Percentiles rank a stretch among this genome's conserved stretches.
Evolutionary conservation across 192 early-diverging fungal species (phyloP).

Genomic region (Podila epigama): DNA sequence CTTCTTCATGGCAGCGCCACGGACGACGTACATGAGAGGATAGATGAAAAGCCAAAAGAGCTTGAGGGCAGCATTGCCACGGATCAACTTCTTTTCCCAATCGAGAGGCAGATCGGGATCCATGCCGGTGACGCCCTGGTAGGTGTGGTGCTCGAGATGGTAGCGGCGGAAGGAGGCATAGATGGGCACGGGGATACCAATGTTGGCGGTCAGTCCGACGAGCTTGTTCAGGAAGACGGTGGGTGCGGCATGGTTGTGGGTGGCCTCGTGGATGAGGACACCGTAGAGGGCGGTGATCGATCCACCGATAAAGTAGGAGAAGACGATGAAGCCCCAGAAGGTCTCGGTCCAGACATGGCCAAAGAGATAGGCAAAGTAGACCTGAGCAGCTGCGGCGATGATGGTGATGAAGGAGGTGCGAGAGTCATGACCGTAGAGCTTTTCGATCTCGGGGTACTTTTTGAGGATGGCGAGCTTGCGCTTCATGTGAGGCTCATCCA

Average conservation of each 20-base stretch:
- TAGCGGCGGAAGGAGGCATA: conserved; percentile 84
- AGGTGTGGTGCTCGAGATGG: conserved; percentile 98
- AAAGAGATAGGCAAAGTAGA: conserved; percentile 82
- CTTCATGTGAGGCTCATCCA: conserved; percentile 95
- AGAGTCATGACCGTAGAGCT: conserved; percentile 85
- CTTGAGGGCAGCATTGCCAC: conserved; percentile 72
- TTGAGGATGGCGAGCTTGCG: conserved; percentile 88
- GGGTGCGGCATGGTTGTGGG: conserved; percentile 83
- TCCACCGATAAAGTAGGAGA: conserved; percentile 83
- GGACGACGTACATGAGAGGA: conserved; percentile 85
- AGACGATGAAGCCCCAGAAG: conserved; percentile 69
- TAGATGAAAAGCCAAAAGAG: conserved; percentile 84
- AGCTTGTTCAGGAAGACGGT: conserved; percentile 80
- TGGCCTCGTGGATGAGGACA: conserved; percentile 92
- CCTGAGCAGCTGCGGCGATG: conserved; percentile 69
- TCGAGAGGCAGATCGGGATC: conserved; percentile 94
- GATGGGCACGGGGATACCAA: conserved; percentile 82
- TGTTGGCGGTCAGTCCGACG: conserved; percentile 85
- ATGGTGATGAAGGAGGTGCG: conserved; percentile 79
- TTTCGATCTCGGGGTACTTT: conserved; percentile 87
- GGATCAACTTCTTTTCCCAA: conserved; percentile 83
- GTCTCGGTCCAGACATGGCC: conserved; percentile 67
- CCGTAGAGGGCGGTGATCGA: conserved; percentile 83
- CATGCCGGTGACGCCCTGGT: conserved; percentile 91
- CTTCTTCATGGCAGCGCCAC: conserved; percentile 74